These are phyloP conservation scores for Fusarium paranaense DNA, from an alignment of 2,329 filamentous ascomycete species.

Conservation along the genomic window DNA sequence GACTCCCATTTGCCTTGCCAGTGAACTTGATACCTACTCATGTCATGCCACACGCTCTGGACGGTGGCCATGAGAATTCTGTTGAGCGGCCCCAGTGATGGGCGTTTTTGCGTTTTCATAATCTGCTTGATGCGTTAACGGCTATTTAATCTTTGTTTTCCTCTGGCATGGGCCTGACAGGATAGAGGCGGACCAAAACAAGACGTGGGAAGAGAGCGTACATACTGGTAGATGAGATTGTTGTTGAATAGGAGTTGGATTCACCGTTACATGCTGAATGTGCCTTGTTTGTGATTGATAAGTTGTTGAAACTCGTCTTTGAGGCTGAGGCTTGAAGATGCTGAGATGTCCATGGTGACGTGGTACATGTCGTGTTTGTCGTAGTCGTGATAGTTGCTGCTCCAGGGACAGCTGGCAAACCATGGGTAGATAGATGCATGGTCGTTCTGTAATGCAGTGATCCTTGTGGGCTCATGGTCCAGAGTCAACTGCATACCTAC, in stretches of 20 bases:
- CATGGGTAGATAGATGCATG: not conserved
- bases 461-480: not conserved
- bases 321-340: not conserved
- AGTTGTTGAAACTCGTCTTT: not conserved
- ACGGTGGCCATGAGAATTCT: slow-evolving; percentile 35
- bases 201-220: slow-evolving; percentile 30
- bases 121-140: slow-evolving; percentile 45
- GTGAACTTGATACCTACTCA: slow-evolving; percentile 32
- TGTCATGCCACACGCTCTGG: slow-evolving; percentile 26
- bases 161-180: slow-evolving; percentile 28
- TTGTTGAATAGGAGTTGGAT: slow-evolving; percentile 24
- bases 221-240: slow-evolving; percentile 30
- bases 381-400: not conserved
- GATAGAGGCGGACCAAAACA: slow-evolving; percentile 39
- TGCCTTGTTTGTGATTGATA: not conserved
- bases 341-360: not conserved
- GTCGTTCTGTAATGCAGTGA: not conserved
- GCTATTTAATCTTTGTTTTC: slow-evolving; percentile 41
- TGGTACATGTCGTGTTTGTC: not conserved
- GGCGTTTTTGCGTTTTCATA: slow-evolving; percentile 38
- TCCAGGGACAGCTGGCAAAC: not conserved
- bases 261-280: slow-evolving; percentile 3
- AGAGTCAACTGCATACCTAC: not conserved
- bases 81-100: slow-evolving; percentile 35
- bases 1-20: slow-evolving; percentile 16